phyloP scores from a whole-genome alignment of 768 basidiomycete genomes.

The Rhodotorula diobovata region DNA sequence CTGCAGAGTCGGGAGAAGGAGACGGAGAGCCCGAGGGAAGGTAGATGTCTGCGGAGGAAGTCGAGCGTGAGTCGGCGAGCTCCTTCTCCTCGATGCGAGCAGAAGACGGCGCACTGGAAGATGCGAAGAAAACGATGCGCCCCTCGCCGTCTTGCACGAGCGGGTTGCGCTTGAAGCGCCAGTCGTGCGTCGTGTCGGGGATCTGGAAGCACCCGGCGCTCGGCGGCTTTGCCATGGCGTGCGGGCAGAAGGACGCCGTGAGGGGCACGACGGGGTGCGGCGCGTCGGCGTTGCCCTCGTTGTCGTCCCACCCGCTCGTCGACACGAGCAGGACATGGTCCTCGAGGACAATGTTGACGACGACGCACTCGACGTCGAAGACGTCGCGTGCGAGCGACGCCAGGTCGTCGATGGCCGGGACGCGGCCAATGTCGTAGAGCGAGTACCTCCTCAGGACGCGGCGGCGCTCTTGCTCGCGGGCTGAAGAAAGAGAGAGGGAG shows the following conservation, averaged over 20 bases:
- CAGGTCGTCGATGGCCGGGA: neutral
- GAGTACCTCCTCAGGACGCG: neutral
- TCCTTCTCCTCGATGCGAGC: neutral
- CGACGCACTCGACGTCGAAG: neutral
- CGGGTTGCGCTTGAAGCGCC: neutral
- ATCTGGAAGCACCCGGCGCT: neutral
- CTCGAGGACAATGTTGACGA: neutral
- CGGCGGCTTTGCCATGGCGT: neutral
- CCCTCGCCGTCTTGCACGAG: neutral
- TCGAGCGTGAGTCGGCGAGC: neutral
- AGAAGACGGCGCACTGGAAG: neutral
- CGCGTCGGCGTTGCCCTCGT: neutral
- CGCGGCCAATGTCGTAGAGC: neutral
- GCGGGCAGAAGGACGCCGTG: neutral
- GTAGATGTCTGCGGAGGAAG: conserved; percentile 1
- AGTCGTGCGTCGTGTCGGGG: neutral
- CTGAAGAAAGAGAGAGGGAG: neutral
- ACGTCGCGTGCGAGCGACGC: neutral
- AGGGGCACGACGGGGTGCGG: neutral
- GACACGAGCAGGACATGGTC: neutral
- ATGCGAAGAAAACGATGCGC: neutral
- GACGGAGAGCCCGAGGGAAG: neutral
- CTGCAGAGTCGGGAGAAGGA: no score
- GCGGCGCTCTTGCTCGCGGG: neutral
- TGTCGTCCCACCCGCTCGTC: neutral